Conservation (phyloP, 192 early-diverging fungal genomes). For the Backusella tuberculispora region DNA sequence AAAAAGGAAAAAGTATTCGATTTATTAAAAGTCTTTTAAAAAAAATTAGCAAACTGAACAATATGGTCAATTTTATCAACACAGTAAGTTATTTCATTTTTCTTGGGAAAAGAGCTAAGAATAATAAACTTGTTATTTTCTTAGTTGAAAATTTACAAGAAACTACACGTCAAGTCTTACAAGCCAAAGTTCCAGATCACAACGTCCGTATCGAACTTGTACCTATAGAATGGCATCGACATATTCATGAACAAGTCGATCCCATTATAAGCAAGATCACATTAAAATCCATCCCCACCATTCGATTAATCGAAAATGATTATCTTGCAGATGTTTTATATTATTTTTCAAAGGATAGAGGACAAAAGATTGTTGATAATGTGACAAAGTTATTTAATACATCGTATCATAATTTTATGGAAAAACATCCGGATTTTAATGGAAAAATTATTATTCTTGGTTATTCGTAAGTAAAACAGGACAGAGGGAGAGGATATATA, state of each 20-base stretch:
- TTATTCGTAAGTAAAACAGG: conserved; percentile 50
- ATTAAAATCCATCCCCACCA: conserved; percentile 45
- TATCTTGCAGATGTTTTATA: conserved; percentile 44
- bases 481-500: neutral
- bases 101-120: neutral
- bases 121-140: neutral
- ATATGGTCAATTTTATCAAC: conserved; percentile 47
- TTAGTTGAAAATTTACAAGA: conserved; percentile 44
- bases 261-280: conserved; percentile 41
- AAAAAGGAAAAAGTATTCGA: neutral
- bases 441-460: conserved; percentile 65
- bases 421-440: conserved; percentile 60
- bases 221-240: conserved; percentile 46
- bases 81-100: conserved; percentile 30
- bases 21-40: neutral
- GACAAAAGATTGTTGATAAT: conserved; percentile 41
- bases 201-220: conserved; percentile 44
- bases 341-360: conserved; percentile 44
- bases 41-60: conserved; percentile 44
- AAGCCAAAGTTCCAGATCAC: conserved; percentile 43
- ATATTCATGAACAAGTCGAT: conserved; percentile 43
- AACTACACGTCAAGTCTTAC: conserved; percentile 43
- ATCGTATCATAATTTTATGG: conserved; percentile 57
- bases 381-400: conserved; percentile 41
- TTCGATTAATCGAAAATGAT: conserved; percentile 46